Conservation (phyloP, 768 basidiomycete species). For the Lyophyllum decastes region DNA sequence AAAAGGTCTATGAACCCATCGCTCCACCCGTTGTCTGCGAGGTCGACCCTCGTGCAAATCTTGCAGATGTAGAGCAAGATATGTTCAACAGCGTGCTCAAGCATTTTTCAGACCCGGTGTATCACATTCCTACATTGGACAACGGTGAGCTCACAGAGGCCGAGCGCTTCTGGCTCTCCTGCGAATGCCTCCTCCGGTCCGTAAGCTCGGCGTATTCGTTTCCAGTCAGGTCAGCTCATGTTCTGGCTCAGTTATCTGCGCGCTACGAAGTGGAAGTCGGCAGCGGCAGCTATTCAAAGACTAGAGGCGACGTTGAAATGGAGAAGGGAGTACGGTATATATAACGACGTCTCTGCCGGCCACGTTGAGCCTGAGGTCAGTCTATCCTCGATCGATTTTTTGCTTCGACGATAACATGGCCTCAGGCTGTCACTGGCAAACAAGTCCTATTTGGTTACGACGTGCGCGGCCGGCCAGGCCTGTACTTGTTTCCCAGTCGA, state of each 20-base stretch:
- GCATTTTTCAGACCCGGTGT: constrained; percentile 58
- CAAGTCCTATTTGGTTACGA: constrained; percentile 80
- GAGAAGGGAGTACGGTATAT: constrained; percentile 78
- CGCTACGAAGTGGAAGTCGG: constrained; percentile 72
- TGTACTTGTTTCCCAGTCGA: constrained; percentile 68
- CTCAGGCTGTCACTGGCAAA: constrained; percentile 80
- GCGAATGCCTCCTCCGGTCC: constrained; percentile 72
- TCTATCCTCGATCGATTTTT: constrained; percentile 1
- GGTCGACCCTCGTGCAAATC: constrained; percentile 32
- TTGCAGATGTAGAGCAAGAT: constrained; percentile 46
- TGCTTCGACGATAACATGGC: background rate
- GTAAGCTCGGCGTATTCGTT: constrained; percentile 5
- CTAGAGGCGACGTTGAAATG: constrained; percentile 75
- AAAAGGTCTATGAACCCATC: constrained; percentile 35
- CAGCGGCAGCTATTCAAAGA: constrained; percentile 60
- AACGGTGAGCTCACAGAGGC: constrained; percentile 54
- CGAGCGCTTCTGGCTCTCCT: constrained; percentile 82
- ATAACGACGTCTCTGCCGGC: constrained; percentile 58
- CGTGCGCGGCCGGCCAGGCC: constrained; percentile 57
- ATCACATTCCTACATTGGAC: constrained; percentile 50
- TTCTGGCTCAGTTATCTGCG: constrained; percentile 60
- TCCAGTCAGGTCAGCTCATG: background rate
- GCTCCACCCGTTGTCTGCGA: constrained; percentile 30
- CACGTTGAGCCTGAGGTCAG: constrained; percentile 76
- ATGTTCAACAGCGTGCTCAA: constrained; percentile 55